Evolutionary conservation across 164 flowering plant species (phyloP).

Genomic region (Sedum album): DNA sequence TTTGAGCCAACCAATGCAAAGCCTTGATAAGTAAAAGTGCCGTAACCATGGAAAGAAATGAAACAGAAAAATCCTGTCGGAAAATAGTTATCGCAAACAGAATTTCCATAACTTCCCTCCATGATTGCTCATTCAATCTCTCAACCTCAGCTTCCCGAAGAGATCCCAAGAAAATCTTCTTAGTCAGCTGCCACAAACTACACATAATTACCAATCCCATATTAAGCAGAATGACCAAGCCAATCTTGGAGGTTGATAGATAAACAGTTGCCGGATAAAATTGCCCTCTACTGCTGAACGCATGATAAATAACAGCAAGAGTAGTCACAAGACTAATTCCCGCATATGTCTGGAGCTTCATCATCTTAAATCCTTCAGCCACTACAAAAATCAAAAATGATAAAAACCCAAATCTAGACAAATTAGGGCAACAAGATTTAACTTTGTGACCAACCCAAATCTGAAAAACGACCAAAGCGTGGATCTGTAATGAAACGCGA

Average conservation of each 20-base stretch:
- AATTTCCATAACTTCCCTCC: slow-evolving; percentile 98
- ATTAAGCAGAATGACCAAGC: slow-evolving; percentile 80
- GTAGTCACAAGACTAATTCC: slow-evolving; percentile 64
- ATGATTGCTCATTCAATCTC: slow-evolving; percentile 92
- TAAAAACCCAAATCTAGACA: background rate
- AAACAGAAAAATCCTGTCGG: slow-evolving; percentile 86
- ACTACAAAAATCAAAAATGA: background rate
- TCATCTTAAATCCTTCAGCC: slow-evolving; percentile 31
- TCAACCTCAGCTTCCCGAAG: slow-evolving; percentile 98
- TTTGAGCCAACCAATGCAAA: slow-evolving; percentile 96
- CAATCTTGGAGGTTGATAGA: slow-evolving; percentile 86
- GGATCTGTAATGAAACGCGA: background rate
- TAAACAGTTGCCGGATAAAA: slow-evolving; percentile 93
- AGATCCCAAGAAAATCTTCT: slow-evolving; percentile 68
- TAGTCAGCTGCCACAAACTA: slow-evolving; percentile 73
- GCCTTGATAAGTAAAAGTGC: slow-evolving; percentile 76
- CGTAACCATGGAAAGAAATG: slow-evolving; percentile 84
- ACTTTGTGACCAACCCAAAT: background rate
- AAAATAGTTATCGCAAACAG: slow-evolving; percentile 93
- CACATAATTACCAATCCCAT: slow-evolving; percentile 93
- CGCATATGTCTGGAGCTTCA: slow-evolving; percentile 79
- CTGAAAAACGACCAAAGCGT: too few species aligned
- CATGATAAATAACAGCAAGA: slow-evolving; percentile 71
- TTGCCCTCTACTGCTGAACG: slow-evolving; percentile 80
- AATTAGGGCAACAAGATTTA: background rate